Evolutionary conservation across 345 rosid genomes (phyloP).

Genomic region (Cochlearia excelsa): DNA sequence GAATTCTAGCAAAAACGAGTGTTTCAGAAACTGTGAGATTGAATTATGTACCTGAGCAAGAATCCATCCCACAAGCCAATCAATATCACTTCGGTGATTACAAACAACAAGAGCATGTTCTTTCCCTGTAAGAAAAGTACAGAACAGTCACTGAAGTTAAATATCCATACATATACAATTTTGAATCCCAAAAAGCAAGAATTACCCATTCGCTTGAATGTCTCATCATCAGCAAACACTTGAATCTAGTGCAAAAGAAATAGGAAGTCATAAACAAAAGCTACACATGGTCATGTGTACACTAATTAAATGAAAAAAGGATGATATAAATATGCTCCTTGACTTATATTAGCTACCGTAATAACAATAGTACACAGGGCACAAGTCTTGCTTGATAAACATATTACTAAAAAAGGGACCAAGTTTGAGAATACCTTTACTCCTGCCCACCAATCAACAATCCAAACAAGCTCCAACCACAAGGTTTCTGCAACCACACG

Average conservation of each 20-base stretch:
- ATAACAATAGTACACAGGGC: background rate
- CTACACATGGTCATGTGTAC: background rate
- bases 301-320: background rate
- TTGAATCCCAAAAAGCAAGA: constrained; percentile 1
- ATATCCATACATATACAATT: background rate
- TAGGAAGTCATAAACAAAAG: constrained; percentile 4
- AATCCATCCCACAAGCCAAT: constrained; percentile 97
- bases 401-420: constrained; percentile 1
- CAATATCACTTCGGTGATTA: constrained; percentile 92
- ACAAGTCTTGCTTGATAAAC: background rate
- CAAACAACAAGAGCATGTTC: constrained; percentile 81
- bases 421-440: constrained; percentile 53
- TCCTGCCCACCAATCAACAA: constrained; percentile 95
- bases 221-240: constrained; percentile 66
- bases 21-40: background rate
- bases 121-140: constrained; percentile 52
- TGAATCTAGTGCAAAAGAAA: constrained; percentile 56
- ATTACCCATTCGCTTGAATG: constrained; percentile 73
- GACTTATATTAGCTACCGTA: background rate
- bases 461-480: constrained; percentile 94
- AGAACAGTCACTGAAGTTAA: constrained; percentile 14
- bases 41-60: constrained; percentile 71
- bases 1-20: constrained; percentile 3
- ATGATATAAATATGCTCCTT: background rate
- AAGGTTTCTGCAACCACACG: constrained; percentile 70